A percentile compares a stretch with the other conserved stretches of the same genome.
These are phyloP conservation scores for Balakata baccata DNA, from an alignment of 345 rosid genomes.

Conservation along the genomic window DNA sequence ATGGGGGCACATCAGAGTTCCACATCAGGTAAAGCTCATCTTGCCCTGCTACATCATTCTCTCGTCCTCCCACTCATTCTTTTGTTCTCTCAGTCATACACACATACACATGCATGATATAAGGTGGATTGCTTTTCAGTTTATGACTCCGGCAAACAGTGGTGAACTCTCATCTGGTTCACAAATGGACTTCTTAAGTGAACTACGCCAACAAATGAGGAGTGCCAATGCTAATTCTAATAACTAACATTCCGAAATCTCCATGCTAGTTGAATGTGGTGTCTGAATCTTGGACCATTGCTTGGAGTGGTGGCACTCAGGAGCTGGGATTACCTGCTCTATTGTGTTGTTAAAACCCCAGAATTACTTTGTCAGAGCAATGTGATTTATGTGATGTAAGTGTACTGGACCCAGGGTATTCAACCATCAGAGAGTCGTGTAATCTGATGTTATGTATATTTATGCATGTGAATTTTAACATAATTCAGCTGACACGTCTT, in stretches of 20 bases:
- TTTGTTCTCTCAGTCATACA: background rate
- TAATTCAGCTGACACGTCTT: background rate
- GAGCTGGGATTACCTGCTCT: constrained; percentile 2
- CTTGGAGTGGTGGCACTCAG: background rate
- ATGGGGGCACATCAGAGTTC: constrained; percentile 52
- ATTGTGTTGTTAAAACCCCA: background rate
- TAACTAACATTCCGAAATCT: constrained; percentile 18
- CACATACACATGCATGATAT: background rate
- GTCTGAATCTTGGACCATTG: background rate
- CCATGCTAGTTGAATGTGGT: background rate
- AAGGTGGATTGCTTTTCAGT: constrained; percentile 30
- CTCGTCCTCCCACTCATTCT: background rate
- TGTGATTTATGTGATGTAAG: constrained; percentile 5
- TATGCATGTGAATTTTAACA: background rate
- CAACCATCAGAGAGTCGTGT: background rate
- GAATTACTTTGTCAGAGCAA: background rate
- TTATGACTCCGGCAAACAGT: constrained; percentile 32
- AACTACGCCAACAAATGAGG: constrained; percentile 49
- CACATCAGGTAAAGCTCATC: constrained; percentile 52
- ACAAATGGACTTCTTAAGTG: constrained; percentile 57
- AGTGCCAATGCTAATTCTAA: constrained; percentile 28
- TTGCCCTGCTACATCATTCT: background rate
- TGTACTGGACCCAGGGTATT: background rate
- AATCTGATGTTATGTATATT: background rate
- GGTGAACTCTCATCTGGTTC: constrained; percentile 33